phyloP scores from a whole-genome alignment of 1,284 basidiomycete genomes.

The Trichosporon sp. region DNA sequence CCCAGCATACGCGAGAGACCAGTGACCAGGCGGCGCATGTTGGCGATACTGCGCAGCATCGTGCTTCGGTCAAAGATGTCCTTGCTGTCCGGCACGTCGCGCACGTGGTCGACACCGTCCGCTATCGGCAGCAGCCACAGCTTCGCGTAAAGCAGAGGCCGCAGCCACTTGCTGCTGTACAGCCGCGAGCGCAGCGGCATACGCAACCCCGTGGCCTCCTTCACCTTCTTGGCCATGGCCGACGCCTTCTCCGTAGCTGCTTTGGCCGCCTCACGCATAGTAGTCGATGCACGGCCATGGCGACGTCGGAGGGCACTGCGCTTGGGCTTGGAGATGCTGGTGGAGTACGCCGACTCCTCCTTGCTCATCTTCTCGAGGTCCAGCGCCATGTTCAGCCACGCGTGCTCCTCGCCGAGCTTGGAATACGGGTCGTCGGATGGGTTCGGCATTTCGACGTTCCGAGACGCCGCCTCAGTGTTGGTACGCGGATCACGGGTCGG shows the following conservation, averaged over 20 bases:
- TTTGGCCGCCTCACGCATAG: background rate
- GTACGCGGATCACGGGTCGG: constrained; percentile 27
- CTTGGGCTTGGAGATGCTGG: background rate
- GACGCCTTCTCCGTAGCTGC: background rate
- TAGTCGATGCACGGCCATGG: background rate
- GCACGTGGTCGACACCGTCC: constrained; percentile 17
- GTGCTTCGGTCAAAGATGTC: constrained; percentile 44
- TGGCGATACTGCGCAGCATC: constrained; percentile 67
- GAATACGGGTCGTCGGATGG: constrained; percentile 19
- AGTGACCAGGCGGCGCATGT: constrained; percentile 73
- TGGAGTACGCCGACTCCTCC: background rate
- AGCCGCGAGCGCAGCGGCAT: background rate
- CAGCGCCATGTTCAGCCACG: constrained; percentile 21
- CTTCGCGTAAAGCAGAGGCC: constrained; percentile 27
- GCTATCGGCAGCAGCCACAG: constrained; percentile 37
- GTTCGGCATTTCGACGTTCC: background rate
- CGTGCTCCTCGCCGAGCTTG: constrained; percentile 2
- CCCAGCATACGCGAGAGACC: constrained; percentile 70
- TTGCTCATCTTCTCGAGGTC: background rate
- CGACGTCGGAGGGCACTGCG: background rate
- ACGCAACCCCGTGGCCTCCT: background rate
- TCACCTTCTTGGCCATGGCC: background rate
- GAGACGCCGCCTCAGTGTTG: background rate
- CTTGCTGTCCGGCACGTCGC: constrained; percentile 17
- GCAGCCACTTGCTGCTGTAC: constrained; percentile 28